phyloP scores from a whole-genome alignment of 164 flowering plant genomes.

The Aristolochia californica region DNA sequence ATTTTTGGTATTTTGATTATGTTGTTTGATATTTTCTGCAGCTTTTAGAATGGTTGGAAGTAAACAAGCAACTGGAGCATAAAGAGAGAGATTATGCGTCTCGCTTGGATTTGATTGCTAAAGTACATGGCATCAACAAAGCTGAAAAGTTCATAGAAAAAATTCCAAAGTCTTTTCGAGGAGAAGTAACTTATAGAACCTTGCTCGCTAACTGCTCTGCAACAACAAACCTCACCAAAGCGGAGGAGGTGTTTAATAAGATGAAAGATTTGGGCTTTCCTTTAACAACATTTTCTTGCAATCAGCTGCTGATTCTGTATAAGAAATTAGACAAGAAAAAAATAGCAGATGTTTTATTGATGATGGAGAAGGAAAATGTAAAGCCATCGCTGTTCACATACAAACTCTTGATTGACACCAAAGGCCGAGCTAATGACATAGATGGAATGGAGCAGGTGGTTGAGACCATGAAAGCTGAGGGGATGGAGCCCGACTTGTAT shows the following conservation, averaged over 20 bases:
- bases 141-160: constrained; percentile 53
- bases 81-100: constrained; percentile 72
- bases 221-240: constrained; percentile 31
- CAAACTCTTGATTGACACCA: constrained; percentile 49
- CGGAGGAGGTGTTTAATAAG: constrained; percentile 68
- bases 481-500: constrained; percentile 35
- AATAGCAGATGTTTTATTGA: constrained; percentile 57
- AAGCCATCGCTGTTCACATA: constrained; percentile 59
- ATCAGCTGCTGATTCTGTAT: constrained; percentile 71
- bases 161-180: constrained; percentile 56
- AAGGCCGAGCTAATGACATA: constrained; percentile 62
- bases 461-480: constrained; percentile 71
- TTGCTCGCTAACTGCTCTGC: constrained; percentile 50
- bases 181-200: constrained; percentile 59
- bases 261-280: constrained; percentile 67
- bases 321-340: constrained; percentile 65
- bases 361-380: constrained; percentile 79
- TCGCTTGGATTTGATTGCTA: constrained; percentile 62
- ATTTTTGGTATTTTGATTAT: not conserved
- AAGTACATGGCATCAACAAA: constrained; percentile 42
- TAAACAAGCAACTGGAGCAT: constrained; percentile 28
- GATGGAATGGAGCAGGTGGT: constrained; percentile 67
- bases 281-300: constrained; percentile 50
- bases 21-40: constrained; percentile 21
- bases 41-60: constrained; percentile 78